phyloP scores from a whole-genome alignment of 257 asterid genomes.

The Forsythia viridissima region DNA sequence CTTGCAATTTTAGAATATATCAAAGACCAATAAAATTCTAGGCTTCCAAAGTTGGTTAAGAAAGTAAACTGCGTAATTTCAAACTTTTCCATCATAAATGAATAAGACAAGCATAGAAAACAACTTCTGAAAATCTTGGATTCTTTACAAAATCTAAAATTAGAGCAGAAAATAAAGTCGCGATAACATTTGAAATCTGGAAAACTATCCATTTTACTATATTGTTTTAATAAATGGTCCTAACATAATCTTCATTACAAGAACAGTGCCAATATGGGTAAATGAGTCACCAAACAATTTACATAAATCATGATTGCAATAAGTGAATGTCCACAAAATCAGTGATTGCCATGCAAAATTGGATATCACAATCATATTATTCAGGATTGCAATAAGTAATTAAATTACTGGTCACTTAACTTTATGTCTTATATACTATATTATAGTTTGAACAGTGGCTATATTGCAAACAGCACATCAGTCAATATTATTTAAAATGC shows the following conservation, averaged over 20 bases:
- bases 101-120: neutral
- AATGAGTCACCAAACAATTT: neutral
- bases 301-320: neutral
- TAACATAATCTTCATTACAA: neutral
- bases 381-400: too few relatives aligned
- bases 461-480: neutral
- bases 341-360: neutral
- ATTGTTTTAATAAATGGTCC: neutral
- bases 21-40: neutral
- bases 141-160: neutral
- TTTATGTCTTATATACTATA: neutral
- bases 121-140: neutral
- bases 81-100: neutral
- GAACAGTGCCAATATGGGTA: neutral
- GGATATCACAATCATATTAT: neutral
- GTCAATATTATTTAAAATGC: neutral
- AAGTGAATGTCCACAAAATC: neutral
- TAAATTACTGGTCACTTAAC: neutral
- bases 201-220: neutral
- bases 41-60: neutral
- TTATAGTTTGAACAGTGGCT: neutral
- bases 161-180: neutral
- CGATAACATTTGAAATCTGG: neutral
- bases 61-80: neutral
- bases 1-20: neutral